Evolutionary conservation across 177 flowering plant species (phyloP).

Genomic region (Telopea speciosissima): DNA sequence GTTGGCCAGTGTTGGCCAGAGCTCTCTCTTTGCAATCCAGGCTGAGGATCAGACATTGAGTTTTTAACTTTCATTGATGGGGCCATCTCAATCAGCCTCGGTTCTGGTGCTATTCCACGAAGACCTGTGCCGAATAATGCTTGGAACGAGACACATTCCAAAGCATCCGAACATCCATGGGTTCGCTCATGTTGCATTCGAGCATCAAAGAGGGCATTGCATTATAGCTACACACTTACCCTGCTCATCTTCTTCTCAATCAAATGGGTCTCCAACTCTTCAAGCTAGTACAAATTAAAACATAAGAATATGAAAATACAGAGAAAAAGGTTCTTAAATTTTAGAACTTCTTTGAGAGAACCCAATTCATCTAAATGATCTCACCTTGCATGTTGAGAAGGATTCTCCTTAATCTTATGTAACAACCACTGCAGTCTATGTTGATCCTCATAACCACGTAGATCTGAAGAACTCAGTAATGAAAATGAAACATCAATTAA

Average conservation of each 20-base stretch:
- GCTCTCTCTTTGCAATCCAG: too few relatives aligned
- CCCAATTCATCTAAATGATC: background rate
- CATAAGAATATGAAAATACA: background rate
- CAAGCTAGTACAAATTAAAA: constrained; percentile 1
- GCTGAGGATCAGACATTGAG: too few relatives aligned
- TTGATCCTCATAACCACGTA: constrained; percentile 69
- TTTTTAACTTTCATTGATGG: too few relatives aligned
- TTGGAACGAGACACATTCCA: too few relatives aligned
- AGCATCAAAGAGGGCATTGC: too few relatives aligned
- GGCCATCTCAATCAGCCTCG: too few relatives aligned
- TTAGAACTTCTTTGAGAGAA: too few relatives aligned
- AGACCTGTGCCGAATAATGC: too few relatives aligned
- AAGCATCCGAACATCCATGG: too few relatives aligned
- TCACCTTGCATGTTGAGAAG: constrained; percentile 73
- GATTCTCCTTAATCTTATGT: constrained; percentile 51
- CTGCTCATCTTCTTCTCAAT: constrained; percentile 56
- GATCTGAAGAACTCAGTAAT: constrained; percentile 23
- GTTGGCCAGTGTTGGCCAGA: too few relatives aligned
- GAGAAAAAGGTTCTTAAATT: background rate
- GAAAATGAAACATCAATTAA: background rate
- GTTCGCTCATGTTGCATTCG: too few relatives aligned
- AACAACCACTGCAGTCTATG: constrained; percentile 71
- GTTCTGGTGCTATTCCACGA: too few relatives aligned
- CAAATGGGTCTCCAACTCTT: constrained; percentile 64
- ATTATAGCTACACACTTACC: constrained; percentile 58